These are phyloP conservation scores for Zopfia rhizophila DNA, from an alignment of 2,329 filamentous ascomycete species.

Conservation along the genomic window DNA sequence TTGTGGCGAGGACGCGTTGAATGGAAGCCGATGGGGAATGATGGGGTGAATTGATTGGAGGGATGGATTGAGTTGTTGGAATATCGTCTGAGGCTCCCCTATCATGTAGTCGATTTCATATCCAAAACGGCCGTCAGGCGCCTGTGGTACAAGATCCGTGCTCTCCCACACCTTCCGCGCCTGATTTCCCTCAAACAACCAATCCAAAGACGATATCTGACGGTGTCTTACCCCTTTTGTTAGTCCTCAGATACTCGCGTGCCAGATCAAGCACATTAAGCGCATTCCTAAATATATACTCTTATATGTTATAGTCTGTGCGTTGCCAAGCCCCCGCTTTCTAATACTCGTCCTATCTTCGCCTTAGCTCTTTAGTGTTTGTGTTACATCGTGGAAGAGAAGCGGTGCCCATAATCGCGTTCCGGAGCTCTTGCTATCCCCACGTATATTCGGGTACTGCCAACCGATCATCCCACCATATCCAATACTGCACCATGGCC, in stretches of 20 bases:
- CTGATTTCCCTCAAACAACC: constrained; percentile 11
- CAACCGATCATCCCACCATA: constrained; percentile 17
- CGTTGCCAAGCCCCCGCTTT: background rate
- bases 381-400: constrained; percentile 13
- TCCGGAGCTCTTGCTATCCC: constrained; percentile 6
- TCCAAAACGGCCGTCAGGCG: no score
- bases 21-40: no score
- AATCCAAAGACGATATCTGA: constrained; percentile 12
- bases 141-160: constrained; percentile 6
- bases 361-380: constrained; percentile 1
- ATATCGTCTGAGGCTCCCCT: no score
- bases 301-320: background rate
- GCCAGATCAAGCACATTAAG: constrained; percentile 18
- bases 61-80: no score
- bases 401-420: constrained; percentile 7
- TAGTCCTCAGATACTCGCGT: constrained; percentile 13
- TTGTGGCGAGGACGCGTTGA: no score
- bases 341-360: constrained; percentile 8
- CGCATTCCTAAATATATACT: constrained; percentile 11
- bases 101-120: no score
- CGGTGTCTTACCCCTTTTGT: constrained; percentile 18
- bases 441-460: constrained; percentile 11
- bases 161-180: constrained; percentile 13
- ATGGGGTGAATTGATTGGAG: no score
- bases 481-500: constrained; percentile 7